Base-by-base conservation (phyloP, 441 rosid species). In the Mallotus japonicus region DNA sequence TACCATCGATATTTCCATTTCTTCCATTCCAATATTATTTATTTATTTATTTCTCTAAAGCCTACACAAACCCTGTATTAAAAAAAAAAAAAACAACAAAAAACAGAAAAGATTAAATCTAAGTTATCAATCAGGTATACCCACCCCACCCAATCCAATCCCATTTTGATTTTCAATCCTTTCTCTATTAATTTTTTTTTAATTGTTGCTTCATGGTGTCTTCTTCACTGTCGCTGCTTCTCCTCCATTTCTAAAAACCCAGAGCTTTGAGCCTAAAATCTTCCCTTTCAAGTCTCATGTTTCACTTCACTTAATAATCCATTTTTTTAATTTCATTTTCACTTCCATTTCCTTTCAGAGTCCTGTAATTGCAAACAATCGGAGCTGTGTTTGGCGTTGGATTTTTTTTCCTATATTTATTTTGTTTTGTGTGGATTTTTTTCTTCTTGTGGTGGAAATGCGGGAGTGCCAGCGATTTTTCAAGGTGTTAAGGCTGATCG, bases 81-180 rank as follows among this genome's bases (percentile, higher is more conserved):
- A 37, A 37, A 37, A 37, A 37, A 4, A 4, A 6, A 34, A 34
- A 34, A 34, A 47, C 22, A 70, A 16, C 46, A 58, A 12, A 28
- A 67, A 62, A 58, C 67, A 61, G 53, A 63, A 57, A 62, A 40
- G 50, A 14, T 73, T 17, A 6, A 32, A 24, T 53, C 67, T 37
- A 66, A 81, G 85, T 81, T 57, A 42, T 44, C 71, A 67, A 76
- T 37, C 40, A 4, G 40, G 85, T 84, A 81, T 85, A 87, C 84
- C 84, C 74, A 73, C 78, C 75, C 79, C 81, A 82, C 89, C 87
- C 85, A 82, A 79, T 80, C 83, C 75, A 77, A 37, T 37, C 40
- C 40, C 6, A 34, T 34, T 44, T 84, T 80, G 82, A 81, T 87
- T 75, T 72, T 69, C 63, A 74, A 28, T 28, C 62, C 58, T 1